Conservation (phyloP, 768 basidiomycete species). For the Trametes maxima region DNA sequence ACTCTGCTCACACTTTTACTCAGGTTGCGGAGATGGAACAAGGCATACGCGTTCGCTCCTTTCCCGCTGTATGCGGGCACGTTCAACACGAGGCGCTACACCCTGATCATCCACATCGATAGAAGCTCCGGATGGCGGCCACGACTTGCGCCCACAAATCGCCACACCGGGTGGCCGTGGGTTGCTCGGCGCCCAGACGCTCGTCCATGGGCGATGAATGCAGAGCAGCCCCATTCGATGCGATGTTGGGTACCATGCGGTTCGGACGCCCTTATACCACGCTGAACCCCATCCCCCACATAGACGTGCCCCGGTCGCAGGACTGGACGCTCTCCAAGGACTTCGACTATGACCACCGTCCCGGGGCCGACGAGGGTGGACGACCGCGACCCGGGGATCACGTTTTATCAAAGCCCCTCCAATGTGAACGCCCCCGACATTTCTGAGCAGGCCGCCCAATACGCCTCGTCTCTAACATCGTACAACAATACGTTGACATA, state of each 20-base stretch:
- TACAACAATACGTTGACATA: background rate
- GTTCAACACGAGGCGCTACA: background rate
- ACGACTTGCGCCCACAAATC: constrained; percentile 2
- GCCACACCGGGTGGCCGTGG: background rate
- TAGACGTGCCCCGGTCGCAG: background rate
- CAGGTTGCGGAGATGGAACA: no score
- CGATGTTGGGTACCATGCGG: no score
- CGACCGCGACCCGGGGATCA: background rate
- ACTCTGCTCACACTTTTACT: no score
- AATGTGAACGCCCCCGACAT: background rate
- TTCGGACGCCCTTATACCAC: background rate
- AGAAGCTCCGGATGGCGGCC: background rate
- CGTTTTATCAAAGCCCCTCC: background rate
- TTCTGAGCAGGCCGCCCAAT: background rate
- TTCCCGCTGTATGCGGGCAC: background rate
- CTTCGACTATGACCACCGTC: no score
- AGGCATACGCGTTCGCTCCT: background rate
- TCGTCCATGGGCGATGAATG: background rate
- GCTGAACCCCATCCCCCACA: background rate
- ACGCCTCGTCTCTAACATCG: background rate
- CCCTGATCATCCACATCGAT: background rate
- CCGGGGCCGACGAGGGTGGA: background rate
- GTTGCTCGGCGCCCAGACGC: background rate
- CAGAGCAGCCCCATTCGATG: background rate
- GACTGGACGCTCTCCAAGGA: no score